phyloP scores from a whole-genome alignment of 768 basidiomycete species.

The Naganishia friedmannii region DNA sequence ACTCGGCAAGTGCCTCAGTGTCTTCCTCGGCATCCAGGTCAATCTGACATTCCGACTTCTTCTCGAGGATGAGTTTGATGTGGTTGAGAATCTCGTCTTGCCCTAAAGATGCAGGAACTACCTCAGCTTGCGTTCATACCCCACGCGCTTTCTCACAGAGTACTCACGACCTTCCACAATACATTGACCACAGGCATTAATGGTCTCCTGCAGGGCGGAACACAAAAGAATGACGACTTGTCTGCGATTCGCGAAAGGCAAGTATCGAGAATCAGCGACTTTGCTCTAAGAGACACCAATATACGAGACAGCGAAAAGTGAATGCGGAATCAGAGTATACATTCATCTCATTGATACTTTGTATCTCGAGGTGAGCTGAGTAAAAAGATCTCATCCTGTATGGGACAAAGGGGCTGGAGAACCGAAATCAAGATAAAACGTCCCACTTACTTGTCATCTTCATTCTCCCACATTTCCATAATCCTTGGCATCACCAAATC shows the following conservation, averaged over 20 bases:
- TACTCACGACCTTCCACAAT: slow-evolving; percentile 73
- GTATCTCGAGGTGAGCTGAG: slow-evolving; percentile 78
- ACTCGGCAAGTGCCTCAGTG: slow-evolving; percentile 52
- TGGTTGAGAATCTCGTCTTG: slow-evolving; percentile 75
- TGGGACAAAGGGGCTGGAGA: slow-evolving; percentile 19
- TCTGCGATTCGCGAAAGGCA: slow-evolving; percentile 55
- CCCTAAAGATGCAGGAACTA: slow-evolving; percentile 45
- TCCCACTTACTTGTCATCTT: slow-evolving; percentile 90
- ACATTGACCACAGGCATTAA: slow-evolving; percentile 85
- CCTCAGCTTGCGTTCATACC: slow-evolving; percentile 15
- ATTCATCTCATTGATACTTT: slow-evolving; percentile 63
- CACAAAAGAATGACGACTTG: slow-evolving; percentile 84
- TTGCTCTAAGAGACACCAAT: not conserved
- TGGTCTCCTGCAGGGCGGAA: slow-evolving; percentile 81
- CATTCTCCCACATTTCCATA: slow-evolving; percentile 83
- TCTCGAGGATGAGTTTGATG: slow-evolving; percentile 79
- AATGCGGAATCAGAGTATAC: slow-evolving; percentile 52
- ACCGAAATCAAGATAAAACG: slow-evolving; percentile 25
- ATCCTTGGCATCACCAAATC: slow-evolving; percentile 70
- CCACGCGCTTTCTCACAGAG: not conserved
- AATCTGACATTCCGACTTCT: slow-evolving; percentile 93
- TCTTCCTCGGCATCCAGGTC: slow-evolving; percentile 87
- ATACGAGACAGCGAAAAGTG: slow-evolving; percentile 30
- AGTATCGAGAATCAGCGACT: slow-evolving; percentile 29
- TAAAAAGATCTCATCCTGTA: slow-evolving; percentile 59